phyloP scores from a whole-genome alignment of 768 basidiomycete species.

The Termitomyces sp. region DNA sequence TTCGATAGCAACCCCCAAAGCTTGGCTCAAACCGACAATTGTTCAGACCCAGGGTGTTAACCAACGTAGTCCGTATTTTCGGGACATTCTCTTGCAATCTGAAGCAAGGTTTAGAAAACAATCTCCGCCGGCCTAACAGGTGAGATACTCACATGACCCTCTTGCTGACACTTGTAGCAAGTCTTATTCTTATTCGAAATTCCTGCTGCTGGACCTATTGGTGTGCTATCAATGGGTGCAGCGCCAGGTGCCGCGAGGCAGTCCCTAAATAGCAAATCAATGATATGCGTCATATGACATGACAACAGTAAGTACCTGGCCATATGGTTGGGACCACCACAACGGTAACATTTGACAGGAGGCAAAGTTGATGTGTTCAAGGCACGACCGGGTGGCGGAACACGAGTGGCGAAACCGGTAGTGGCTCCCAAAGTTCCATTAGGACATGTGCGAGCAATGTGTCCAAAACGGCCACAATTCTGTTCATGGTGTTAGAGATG shows the following conservation, averaged over 20 bases:
- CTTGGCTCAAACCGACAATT: not conserved
- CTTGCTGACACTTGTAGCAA: conserved; percentile 86
- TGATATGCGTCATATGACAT: conserved; percentile 3
- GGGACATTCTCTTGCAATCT: conserved; percentile 68
- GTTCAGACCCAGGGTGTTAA: conserved; percentile 23
- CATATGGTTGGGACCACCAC: conserved; percentile 87
- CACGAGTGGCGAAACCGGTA: conserved; percentile 58
- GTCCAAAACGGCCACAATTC: conserved; percentile 82
- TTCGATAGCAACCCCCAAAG: conserved; percentile 8
- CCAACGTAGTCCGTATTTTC: conserved; percentile 50
- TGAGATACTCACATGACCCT: conserved; percentile 69
- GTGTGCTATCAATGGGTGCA: conserved; percentile 47
- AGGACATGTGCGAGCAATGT: conserved; percentile 77
- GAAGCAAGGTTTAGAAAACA: conserved; percentile 7
- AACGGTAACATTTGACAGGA: conserved; percentile 86
- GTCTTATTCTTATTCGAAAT: conserved; percentile 63
- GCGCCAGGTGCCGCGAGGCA: conserved; percentile 76
- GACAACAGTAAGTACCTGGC: conserved; percentile 49
- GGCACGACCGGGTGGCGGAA: conserved; percentile 69
- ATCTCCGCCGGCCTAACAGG: not conserved
- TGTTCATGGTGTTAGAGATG: conserved; percentile 20
- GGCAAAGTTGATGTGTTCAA: conserved; percentile 75
- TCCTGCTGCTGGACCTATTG: conserved; percentile 26
- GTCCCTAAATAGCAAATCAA: conserved; percentile 44
- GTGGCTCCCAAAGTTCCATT: conserved; percentile 30